These are phyloP conservation scores for Penicillium sp. DNA, from an alignment of 2,329 filamentous ascomycete genomes.

Conservation along the genomic window DNA sequence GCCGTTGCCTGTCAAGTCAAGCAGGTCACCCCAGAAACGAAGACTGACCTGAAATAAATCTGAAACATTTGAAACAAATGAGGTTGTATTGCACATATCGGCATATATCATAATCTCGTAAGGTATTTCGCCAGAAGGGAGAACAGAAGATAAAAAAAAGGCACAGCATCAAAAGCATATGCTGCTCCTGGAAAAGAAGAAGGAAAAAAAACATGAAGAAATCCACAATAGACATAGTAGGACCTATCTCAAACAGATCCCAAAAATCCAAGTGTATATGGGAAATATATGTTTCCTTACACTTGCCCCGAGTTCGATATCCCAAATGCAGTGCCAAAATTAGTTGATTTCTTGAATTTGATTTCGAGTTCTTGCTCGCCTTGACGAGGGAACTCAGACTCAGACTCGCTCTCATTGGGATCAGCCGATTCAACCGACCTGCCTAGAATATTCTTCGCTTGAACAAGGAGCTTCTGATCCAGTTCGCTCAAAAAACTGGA, in stretches of 20 bases:
- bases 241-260: constrained; percentile 12
- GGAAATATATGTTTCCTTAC: constrained; percentile 7
- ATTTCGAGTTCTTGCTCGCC: constrained; percentile 39
- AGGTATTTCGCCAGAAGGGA: constrained; percentile 7
- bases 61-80: constrained; percentile 3
- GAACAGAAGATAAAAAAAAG: constrained; percentile 2
- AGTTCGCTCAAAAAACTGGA: constrained; percentile 43
- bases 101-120: constrained; percentile 11
- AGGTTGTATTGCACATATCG: constrained; percentile 11
- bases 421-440: constrained; percentile 25
- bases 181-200: neutral
- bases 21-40: constrained; percentile 2
- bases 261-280: constrained; percentile 7
- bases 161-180: neutral
- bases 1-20: neutral
- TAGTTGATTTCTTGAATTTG: constrained; percentile 47
- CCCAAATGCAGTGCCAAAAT: constrained; percentile 52
- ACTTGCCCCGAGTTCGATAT: constrained; percentile 20
- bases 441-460: constrained; percentile 37
- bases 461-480: constrained; percentile 45
- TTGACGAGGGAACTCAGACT: constrained; percentile 24
- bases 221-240: constrained; percentile 5
- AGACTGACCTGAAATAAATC: neutral
- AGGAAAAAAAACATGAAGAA: neutral
- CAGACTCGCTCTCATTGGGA: constrained; percentile 26